Evolutionary conservation across 768 basidiomycete genomes (phyloP), one percentile per base, ranked within the genome.

Genomic region (Tephrocybe sp.): DNA sequence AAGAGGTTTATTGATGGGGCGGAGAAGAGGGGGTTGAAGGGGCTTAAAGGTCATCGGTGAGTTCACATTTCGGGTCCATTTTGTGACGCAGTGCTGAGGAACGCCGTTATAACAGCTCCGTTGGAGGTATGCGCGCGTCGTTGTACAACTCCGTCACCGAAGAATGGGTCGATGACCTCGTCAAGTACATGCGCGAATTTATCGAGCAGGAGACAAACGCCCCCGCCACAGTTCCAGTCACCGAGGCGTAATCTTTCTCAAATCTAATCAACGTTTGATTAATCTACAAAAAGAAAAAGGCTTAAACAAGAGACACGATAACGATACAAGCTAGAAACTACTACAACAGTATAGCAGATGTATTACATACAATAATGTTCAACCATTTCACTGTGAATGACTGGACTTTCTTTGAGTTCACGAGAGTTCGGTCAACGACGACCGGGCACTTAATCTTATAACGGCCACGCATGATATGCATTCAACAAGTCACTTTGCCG

Each of bases 21-120:
- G 0, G 87, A 92, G 61, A 74, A 72, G 57, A 72, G 66, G 49
- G 91, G 89, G 0, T 84, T 98, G 79, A 85, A 83, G 58, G 89
- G 88, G 27, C 69, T 97, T 48, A 94, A 92, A 66, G 97, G 97
- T 0, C 97, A 99, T 73, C 79, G 95, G 83, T 92, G 61, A 56
- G 90, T 72, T 11, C 16, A 19, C 18, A 12, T 34, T 30, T 13
- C 9, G 2, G 0, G 18, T 11, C n/a, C 24, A 4, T 25, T 23
- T 38, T 22, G 23, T n/a, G n/a, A n/a, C n/a, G n/a, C n/a, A n/a
- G n/a, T n/a, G n/a, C n/a, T n/a, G n/a, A n/a, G n/a, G n/a, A n/a
- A n/a, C n/a, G n/a, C n/a, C n/a, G n/a, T n/a, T n/a, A n/a, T n/a
- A n/a, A 11, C 46, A 83, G 82, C 29, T 82, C 82, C 13, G 74